Base-by-base conservation (phyloP, 2,329 filamentous ascomycete genomes). In the Aspergillus ochraceoroseus region DNA sequence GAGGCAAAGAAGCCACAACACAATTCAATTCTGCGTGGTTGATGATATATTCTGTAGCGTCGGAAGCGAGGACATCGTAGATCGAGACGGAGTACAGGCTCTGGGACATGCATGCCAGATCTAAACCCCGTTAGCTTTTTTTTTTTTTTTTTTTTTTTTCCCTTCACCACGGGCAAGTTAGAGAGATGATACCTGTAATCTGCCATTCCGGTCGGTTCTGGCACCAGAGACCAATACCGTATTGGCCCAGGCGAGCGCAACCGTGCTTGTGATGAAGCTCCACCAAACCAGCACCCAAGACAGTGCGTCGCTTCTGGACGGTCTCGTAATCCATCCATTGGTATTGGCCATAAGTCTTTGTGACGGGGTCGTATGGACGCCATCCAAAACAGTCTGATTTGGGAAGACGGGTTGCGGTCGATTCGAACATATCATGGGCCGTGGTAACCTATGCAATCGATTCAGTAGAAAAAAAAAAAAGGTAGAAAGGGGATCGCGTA, bases 31-130 rank as follows among this genome's bases (percentile, higher is more conserved):
- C 76, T 39, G 87, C 80, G 63, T 96, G 90, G 66, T 94, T 94
- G 70, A 96, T 84, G 65, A 98, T 95, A 70, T 86, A 96, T 68
- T 96, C 88, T 42, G 86, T 89, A 2, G 89, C 80, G 52, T 95
- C 87, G 8, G 90, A 83, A 7, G 90, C 90, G 4, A 98, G 78
- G 8, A 90, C 95, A 66, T 96, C 92, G 71, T 98, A 98, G 35
- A 98, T 82, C 4, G 90, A 95, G 40, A 98, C 88, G 14, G 84
- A 86, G 68, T 76, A 96, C 19, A 96, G 78, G 5, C 83, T 79
- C 65, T 96, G 92, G 8, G 88, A 92, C 69, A 86, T 80, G 61
- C 85, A 82, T 26, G 80, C 92, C 58, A 96, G 71, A 72, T 96
- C 90, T 87, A 41, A 14, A 28, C n/a, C 18, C 18, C 15, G n/a